Conservation (phyloP, 129 eudicot genomes). For the Tagetes erecta region DNA sequence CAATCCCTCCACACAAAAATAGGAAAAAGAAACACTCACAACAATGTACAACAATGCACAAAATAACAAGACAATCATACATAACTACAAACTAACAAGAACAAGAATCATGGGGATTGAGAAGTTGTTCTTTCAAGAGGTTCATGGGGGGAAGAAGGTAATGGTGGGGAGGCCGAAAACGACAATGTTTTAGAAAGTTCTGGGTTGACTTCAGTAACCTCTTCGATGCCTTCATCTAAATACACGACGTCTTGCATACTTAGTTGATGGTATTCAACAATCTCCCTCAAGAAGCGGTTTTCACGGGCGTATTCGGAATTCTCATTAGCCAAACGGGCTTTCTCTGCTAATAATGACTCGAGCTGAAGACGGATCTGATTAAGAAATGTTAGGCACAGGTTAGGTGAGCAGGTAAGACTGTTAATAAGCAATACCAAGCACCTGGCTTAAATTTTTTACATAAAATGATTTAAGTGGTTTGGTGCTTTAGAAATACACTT, state of each 20-base stretch:
- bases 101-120: no score
- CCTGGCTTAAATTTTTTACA: background rate
- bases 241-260: conserved; percentile 74
- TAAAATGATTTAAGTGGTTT: no score
- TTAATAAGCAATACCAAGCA: background rate
- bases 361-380: conserved; percentile 75
- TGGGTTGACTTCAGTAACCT: background rate
- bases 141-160: no score
- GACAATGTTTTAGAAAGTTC: no score
- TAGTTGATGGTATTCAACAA: conserved; percentile 71
- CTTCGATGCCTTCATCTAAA: conserved; percentile 54
- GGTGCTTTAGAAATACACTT: no score
- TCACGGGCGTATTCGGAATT: conserved; percentile 67
- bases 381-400: background rate
- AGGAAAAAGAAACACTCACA: no score
- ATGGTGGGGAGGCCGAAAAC: no score
- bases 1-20: no score
- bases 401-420: background rate
- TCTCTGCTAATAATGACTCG: conserved; percentile 76
- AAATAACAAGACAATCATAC: no score
- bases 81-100: no score
- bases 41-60: no score
- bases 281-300: conserved; percentile 67
- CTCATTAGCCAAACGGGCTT: conserved; percentile 74
- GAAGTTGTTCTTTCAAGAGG: no score